phyloP scores from a whole-genome alignment of 2,329 filamentous ascomycete species.

The Aphanocladium album region DNA sequence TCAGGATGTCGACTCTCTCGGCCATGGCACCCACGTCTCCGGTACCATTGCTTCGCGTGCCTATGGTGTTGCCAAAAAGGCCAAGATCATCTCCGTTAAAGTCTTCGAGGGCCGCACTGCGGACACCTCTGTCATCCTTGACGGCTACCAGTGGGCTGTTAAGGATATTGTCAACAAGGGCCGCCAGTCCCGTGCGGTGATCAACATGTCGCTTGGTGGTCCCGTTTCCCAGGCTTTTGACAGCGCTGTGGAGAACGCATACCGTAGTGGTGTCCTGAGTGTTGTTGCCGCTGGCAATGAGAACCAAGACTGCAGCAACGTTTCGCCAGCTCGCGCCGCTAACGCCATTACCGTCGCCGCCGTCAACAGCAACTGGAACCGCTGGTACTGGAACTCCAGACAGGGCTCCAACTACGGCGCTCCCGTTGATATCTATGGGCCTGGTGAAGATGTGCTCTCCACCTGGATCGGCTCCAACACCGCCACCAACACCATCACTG shows the following conservation, averaged over 20 bases:
- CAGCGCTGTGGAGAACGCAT: constrained; percentile 42
- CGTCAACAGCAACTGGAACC: constrained; percentile 32
- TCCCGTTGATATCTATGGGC: constrained; percentile 40
- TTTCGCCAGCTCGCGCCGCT: constrained; percentile 44
- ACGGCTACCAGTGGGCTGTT: constrained; percentile 16
- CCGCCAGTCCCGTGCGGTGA: constrained; percentile 29
- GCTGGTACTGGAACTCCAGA: constrained; percentile 27
- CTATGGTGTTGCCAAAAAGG: constrained; percentile 58
- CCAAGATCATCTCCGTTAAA: constrained; percentile 54
- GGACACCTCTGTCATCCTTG: constrained; percentile 44
- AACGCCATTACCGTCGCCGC: constrained; percentile 51
- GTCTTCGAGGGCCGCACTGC: constrained; percentile 48
- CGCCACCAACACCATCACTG: constrained; percentile 34
- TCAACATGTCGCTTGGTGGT: constrained; percentile 53
- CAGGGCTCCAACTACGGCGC: constrained; percentile 42
- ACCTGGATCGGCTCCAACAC: constrained; percentile 35
- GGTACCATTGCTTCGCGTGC: constrained; percentile 57
- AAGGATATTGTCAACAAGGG: constrained; percentile 18
- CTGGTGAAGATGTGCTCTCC: constrained; percentile 37
- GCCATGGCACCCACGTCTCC: constrained; percentile 60
- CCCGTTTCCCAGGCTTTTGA: constrained; percentile 42
- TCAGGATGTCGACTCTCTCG: constrained; percentile 47
- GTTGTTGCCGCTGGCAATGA: constrained; percentile 53
- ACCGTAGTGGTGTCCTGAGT: constrained; percentile 42
- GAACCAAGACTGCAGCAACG: constrained; percentile 29